Percentiles rank a stretch among this genome's conserved stretches.
phyloP scores from a whole-genome alignment of 306 rosid genomes.

The Vigna mungo region DNA sequence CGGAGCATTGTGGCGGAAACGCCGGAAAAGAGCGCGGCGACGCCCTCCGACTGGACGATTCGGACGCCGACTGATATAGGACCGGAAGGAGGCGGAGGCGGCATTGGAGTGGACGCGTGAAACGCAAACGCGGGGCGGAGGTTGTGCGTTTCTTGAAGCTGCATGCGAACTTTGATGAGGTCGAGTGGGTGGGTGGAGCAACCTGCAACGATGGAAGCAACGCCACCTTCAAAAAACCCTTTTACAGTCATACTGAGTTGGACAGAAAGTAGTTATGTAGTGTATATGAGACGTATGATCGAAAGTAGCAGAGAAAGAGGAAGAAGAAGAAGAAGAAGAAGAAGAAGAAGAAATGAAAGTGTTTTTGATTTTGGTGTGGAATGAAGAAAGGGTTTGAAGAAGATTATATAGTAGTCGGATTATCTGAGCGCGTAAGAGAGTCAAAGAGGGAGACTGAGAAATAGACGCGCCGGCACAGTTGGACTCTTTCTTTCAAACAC shows the following conservation, averaged over 20 bases:
- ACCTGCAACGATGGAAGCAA: conserved; percentile 73
- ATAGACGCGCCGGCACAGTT: too few relatives aligned
- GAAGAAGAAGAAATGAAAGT: too few relatives aligned
- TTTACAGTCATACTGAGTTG: conserved; percentile 46
- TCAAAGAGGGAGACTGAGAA: too few relatives aligned
- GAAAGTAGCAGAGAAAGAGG: background rate
- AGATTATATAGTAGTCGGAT: too few relatives aligned
- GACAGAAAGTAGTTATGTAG: background rate
- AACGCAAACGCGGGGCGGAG: conserved; percentile 67
- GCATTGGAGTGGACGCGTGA: conserved; percentile 44
- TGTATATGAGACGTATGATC: background rate
- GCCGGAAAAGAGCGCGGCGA: conserved; percentile 69
- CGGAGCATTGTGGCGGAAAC: conserved; percentile 87
- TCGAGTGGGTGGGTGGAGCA: conserved; percentile 71
- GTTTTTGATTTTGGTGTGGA: too few relatives aligned
- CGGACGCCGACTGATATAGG: conserved; percentile 62
- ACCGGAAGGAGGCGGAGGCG: conserved; percentile 36
- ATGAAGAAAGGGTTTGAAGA: too few relatives aligned
- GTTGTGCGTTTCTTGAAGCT: conserved; percentile 67
- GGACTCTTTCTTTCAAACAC: too few relatives aligned
- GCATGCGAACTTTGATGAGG: conserved; percentile 91
- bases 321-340: too few relatives aligned
- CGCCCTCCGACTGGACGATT: conserved; percentile 61
- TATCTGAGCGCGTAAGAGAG: too few relatives aligned
- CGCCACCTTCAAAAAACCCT: conserved; percentile 67